phyloP scores from a whole-genome alignment of 2,329 filamentous ascomycete genomes.

The Fusarium goolgardi region DNA sequence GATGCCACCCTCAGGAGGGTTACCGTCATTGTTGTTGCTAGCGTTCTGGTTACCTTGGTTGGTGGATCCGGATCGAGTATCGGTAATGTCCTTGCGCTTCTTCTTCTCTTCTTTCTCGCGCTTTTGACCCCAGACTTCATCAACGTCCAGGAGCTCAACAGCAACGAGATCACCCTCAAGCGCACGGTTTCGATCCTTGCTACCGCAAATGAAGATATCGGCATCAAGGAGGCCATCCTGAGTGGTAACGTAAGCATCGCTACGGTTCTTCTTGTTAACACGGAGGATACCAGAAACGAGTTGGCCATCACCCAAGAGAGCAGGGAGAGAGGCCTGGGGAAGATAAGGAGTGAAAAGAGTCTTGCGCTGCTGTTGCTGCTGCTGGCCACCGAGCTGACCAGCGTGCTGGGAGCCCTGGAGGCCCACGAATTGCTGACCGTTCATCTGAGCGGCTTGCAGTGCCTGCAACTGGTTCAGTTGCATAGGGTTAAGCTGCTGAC shows the following conservation, averaged over 20 bases:
- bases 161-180: constrained; percentile 96
- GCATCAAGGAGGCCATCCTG: constrained; percentile 89
- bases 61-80: constrained; percentile 82
- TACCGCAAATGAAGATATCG: constrained; percentile 99
- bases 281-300: constrained; percentile 96
- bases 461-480: constrained; percentile 93
- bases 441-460: constrained; percentile 88
- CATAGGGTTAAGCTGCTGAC: constrained; percentile 87
- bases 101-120: constrained; percentile 99
- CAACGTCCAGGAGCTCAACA: constrained; percentile 94
- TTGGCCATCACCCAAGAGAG: constrained; percentile 89
- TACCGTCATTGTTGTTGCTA: constrained; percentile 70
- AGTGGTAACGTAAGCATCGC: constrained; percentile 96
- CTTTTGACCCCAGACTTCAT: constrained; percentile 99
- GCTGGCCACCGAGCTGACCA: constrained; percentile 71
- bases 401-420: constrained; percentile 79
- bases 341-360: constrained; percentile 98
- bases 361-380: constrained; percentile 92
- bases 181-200: constrained; percentile 97
- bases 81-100: constrained; percentile 98
- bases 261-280: constrained; percentile 99
- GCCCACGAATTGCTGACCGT: constrained; percentile 77
- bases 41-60: constrained; percentile 76
- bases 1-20: constrained; percentile 82
- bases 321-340: constrained; percentile 91